Conservation (phyloP, 2,329 filamentous ascomycete species). For the Blumeria graminis region DNA sequence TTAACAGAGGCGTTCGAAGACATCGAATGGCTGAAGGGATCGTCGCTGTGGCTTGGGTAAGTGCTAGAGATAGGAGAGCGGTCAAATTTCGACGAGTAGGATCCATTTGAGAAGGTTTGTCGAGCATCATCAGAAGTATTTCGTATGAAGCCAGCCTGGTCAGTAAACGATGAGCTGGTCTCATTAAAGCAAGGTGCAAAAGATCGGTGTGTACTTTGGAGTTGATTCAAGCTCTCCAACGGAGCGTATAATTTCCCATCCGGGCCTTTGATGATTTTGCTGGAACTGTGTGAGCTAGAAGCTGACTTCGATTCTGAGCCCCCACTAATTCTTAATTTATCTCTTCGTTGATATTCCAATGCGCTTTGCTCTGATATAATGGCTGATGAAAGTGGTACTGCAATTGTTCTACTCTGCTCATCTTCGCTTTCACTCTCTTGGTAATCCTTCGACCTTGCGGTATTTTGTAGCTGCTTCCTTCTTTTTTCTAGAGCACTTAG, state of each 20-base stretch:
- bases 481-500: conserved; percentile 54
- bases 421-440: conserved; percentile 10
- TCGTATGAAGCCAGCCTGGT: too few relatives aligned
- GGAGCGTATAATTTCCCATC: not conserved
- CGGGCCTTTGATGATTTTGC: not conserved
- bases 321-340: not conserved
- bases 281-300: not conserved
- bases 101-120: too few relatives aligned
- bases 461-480: conserved; percentile 27
- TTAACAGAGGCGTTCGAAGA: too few relatives aligned
- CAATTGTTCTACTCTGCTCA: conserved; percentile 11
- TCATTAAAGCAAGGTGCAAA: too few relatives aligned
- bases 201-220: too few relatives aligned
- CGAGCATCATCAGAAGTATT: too few relatives aligned
- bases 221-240: not conserved
- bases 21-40: too few relatives aligned
- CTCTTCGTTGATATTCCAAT: not conserved
- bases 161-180: too few relatives aligned
- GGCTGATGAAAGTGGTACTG: conserved; percentile 10
- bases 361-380: not conserved
- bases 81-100: too few relatives aligned
- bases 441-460: conserved; percentile 8
- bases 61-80: too few relatives aligned
- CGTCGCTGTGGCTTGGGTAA: too few relatives aligned
- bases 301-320: not conserved